Percentiles rank a stretch among this genome's conserved stretches.
Conservation (phyloP, 768 basidiomycete species). For the Tylopilus intermedius region DNA sequence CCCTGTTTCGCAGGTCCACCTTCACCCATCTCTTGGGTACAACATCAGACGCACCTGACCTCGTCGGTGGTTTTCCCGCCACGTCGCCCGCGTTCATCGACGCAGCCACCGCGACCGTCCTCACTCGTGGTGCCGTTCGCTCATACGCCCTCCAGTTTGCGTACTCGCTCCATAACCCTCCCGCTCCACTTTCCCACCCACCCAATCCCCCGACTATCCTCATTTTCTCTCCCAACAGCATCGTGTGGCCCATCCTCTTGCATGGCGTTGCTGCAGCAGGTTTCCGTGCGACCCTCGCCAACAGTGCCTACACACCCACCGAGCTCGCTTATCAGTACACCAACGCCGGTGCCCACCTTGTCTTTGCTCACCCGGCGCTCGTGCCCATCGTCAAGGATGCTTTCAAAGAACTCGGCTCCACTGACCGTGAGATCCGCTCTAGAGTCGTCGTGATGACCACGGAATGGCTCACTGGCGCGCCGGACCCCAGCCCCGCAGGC, state of each 20-base stretch:
- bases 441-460: conserved; percentile 55
- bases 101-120: conserved; percentile 48
- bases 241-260: conserved; percentile 50
- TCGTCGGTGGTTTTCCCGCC: conserved; percentile 42
- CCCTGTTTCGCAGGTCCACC: conserved; percentile 24
- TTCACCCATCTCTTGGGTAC: conserved; percentile 29
- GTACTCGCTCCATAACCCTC: conserved; percentile 49
- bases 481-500: conserved; percentile 31
- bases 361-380: conserved; percentile 64
- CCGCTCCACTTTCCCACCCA: conserved; percentile 41
- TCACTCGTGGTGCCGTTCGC: conserved; percentile 54
- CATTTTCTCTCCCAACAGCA: conserved; percentile 65
- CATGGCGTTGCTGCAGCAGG: conserved; percentile 56
- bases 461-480: conserved; percentile 38
- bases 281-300: conserved; percentile 65
- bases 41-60: conserved; percentile 12
- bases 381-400: conserved; percentile 52
- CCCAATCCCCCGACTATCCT: conserved; percentile 48
- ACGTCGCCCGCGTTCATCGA: conserved; percentile 59
- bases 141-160: conserved; percentile 53
- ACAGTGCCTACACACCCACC: conserved; percentile 59
- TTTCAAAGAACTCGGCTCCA: conserved; percentile 47
- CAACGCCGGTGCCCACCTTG: conserved; percentile 58
- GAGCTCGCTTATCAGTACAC: conserved; percentile 71
- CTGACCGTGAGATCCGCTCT: conserved; percentile 42